Evolutionary conservation across 2,329 filamentous ascomycete genomes (phyloP), one percentile per base, ranked within the genome.

Genomic region (Corinectria fuckeliana): DNA sequence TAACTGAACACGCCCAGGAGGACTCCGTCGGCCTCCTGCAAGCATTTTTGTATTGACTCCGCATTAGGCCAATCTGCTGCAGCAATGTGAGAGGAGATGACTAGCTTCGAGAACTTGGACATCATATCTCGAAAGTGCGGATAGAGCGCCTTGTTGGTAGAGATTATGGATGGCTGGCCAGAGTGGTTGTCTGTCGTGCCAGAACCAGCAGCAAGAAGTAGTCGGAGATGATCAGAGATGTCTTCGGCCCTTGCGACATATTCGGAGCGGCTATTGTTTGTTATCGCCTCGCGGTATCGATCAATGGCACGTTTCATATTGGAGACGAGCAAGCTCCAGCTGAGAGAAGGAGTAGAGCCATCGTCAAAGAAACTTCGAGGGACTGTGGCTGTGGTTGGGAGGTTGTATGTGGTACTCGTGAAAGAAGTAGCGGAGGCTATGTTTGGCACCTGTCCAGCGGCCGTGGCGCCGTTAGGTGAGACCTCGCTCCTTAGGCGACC

Each of bases 41-140:
- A 78, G 72, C 95, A 99, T 75, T 99, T 99, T 54, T 95, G 90
- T 61, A 94, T 91, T 1, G 94, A 96, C 76, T 99, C 95, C 14
- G 92, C 89, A 54, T 94, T 93, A 8, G 94, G 93, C 87, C 93
- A 98, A 78, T 99, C 95, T 30, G 94, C 92, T 5, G 94, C 93
- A 36, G 95, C 95, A 73, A 99, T 97, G 74, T 99, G 95, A 13
- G 95, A 98, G 3, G 95, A 99, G 48, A 99, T 89, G 42, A 99
- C 95, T 9, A 99, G 83, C 76, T 99, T 99, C n/a, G 95, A 98
- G 75, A 99, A 99, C 70, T 96, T 93, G 42, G 95, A 98, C 95
- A 99, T 99, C 89, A 98, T 98, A 74, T 98, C 95, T 53, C 95
- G 85, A 78, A 99, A 99, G 76, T 98, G 93, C 21, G 95, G 95